phyloP scores from a whole-genome alignment of 495 filamentous ascomycete species.

The Platismatia glauca region DNA sequence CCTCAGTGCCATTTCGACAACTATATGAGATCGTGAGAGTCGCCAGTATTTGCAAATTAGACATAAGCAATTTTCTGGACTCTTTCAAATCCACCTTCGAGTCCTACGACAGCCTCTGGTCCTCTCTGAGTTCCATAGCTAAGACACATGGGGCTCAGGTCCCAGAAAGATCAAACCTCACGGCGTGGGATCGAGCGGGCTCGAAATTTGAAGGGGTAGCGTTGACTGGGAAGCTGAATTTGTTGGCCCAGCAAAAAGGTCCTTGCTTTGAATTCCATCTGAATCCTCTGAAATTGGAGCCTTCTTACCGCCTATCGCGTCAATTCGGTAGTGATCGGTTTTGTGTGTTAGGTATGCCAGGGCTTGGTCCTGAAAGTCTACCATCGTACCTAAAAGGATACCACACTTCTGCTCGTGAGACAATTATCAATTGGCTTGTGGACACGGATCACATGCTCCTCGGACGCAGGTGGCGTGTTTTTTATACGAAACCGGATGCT shows the following conservation, averaged over 20 bases:
- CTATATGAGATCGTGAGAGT: slow-evolving; percentile 40
- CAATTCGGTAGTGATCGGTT: slow-evolving; percentile 44
- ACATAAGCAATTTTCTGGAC: slow-evolving; percentile 29
- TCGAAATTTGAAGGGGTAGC: slow-evolving; percentile 36
- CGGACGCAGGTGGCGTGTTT: slow-evolving; percentile 40
- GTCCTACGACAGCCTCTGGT: slow-evolving; percentile 35
- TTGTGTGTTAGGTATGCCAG: slow-evolving; percentile 35
- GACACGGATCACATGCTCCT: slow-evolving; percentile 35
- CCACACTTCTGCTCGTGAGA: slow-evolving; percentile 29
- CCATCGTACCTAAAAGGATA: slow-evolving; percentile 30
- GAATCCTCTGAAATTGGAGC: slow-evolving; percentile 36
- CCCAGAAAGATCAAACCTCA: slow-evolving; percentile 32
- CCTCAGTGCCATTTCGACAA: slow-evolving; percentile 31
- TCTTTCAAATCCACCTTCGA: slow-evolving; percentile 23
- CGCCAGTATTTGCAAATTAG: slow-evolving; percentile 31
- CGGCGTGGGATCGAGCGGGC: slow-evolving; percentile 39
- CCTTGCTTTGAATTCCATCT: slow-evolving; percentile 37
- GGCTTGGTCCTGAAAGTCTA: slow-evolving; percentile 27
- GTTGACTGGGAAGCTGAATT: slow-evolving; percentile 36
- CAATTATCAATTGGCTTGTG: slow-evolving; percentile 37
- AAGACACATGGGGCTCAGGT: slow-evolving; percentile 27
- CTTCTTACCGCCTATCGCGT: slow-evolving; percentile 40
- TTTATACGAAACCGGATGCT: slow-evolving; percentile 37
- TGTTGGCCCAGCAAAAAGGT: slow-evolving; percentile 30
- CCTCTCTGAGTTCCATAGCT: slow-evolving; percentile 29